phyloP scores from a whole-genome alignment of 352 stramenopile species.

The Globisporangium spinosum region DNA sequence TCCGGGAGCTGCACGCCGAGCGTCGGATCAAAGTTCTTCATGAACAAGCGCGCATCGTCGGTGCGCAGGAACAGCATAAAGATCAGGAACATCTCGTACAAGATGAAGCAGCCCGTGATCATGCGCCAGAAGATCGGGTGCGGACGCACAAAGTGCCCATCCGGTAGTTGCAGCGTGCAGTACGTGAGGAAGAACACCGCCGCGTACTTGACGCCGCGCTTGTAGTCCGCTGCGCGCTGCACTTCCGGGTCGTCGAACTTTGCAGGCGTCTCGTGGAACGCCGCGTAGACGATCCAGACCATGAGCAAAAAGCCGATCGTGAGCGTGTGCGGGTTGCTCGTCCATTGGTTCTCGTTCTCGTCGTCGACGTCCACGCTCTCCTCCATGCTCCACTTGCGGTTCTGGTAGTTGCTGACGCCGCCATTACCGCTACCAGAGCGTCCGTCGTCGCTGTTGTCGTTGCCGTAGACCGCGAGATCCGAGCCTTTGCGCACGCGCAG shows the following conservation, averaged over 20 bases:
- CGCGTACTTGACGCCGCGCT: slow-evolving; percentile 77
- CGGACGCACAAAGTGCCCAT: slow-evolving; percentile 84
- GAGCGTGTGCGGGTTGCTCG: slow-evolving; percentile 79
- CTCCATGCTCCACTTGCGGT: slow-evolving; percentile 84
- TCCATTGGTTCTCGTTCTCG: slow-evolving; percentile 77
- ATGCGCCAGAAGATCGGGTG: slow-evolving; percentile 91
- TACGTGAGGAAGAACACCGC: slow-evolving; percentile 86
- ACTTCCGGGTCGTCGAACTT: slow-evolving; percentile 33
- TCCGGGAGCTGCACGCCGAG: slow-evolving; percentile 79
- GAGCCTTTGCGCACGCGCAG: slow-evolving; percentile 68
- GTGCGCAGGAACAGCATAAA: slow-evolving; percentile 83
- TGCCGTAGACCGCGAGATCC: slow-evolving; percentile 49
- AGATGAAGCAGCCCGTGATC: slow-evolving; percentile 87
- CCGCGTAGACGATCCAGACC: slow-evolving; percentile 82
- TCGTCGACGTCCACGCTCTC: slow-evolving; percentile 73
- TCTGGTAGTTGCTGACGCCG: slow-evolving; percentile 58
- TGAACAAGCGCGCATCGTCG: slow-evolving; percentile 74
- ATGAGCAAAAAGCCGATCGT: slow-evolving; percentile 78
- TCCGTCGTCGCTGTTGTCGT: slow-evolving; percentile 32
- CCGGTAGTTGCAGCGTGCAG: slow-evolving; percentile 79
- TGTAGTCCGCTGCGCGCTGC: slow-evolving; percentile 48
- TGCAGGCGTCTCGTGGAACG: slow-evolving; percentile 56
- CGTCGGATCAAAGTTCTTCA: slow-evolving; percentile 77
- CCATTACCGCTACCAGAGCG: neutral
- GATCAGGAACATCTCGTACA: slow-evolving; percentile 91